Evolutionary conservation across 352 stramenopile genomes (phyloP).

Genomic region (Globisporangium cederbergense): DNA sequence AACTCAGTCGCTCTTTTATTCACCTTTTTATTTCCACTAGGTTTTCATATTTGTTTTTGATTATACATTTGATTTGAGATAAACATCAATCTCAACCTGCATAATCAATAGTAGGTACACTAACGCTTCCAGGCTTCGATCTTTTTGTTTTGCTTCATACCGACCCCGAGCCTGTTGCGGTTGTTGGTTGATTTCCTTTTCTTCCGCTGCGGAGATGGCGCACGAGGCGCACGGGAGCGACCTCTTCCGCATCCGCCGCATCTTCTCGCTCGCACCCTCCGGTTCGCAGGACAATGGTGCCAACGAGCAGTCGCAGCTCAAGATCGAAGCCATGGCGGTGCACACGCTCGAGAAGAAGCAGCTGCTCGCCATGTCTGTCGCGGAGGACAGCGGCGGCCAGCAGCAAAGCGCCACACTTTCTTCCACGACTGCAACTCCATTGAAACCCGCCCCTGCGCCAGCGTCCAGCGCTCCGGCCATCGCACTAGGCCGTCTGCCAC

Average conservation of each 20-base stretch:
- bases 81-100: not conserved
- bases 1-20: not conserved
- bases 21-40: not conserved
- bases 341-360: conserved; percentile 74
- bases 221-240: conserved; percentile 37
- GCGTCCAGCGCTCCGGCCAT: conserved; percentile 10
- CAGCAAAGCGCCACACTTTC: not conserved
- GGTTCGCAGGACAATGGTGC: not conserved
- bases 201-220: not conserved
- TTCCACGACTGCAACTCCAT: no score
- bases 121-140: not conserved
- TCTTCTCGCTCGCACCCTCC: conserved; percentile 32
- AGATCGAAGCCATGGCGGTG: conserved; percentile 62
- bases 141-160: not conserved
- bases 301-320: conserved; percentile 3
- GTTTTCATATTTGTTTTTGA: not conserved
- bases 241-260: conserved; percentile 76
- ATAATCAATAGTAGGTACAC: not conserved
- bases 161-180: no score
- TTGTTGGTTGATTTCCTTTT: not conserved
- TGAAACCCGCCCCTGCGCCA: not conserved
- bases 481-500: conserved; percentile 15
- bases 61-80: not conserved
- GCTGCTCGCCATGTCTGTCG: conserved; percentile 60
- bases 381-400: conserved; percentile 3